Percentiles rank a stretch among this genome's conserved stretches.
These are phyloP conservation scores for Lasiosphaeria ovina DNA, from an alignment of 495 filamentous ascomycete genomes.

Conservation along the genomic window DNA sequence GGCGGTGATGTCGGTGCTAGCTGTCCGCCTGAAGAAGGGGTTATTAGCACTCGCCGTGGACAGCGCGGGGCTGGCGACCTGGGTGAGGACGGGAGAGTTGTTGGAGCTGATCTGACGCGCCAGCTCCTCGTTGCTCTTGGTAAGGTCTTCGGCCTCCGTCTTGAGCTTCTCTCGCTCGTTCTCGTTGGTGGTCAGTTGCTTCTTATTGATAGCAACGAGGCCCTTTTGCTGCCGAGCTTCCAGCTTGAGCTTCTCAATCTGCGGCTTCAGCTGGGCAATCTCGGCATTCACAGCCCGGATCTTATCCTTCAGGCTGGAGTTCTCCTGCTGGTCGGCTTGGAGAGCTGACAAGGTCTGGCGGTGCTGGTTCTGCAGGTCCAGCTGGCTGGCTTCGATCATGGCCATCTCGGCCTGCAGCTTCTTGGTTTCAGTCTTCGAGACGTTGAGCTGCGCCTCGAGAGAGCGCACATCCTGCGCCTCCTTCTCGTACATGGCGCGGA, in stretches of 20 bases:
- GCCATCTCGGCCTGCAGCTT: slow-evolving; percentile 80
- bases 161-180: slow-evolving; percentile 81
- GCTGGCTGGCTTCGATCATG: slow-evolving; percentile 73
- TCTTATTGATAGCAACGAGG: slow-evolving; percentile 94
- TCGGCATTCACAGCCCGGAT: slow-evolving; percentile 80
- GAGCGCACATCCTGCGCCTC: slow-evolving; percentile 82
- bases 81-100: slow-evolving; percentile 36
- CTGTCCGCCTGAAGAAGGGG: slow-evolving; percentile 82
- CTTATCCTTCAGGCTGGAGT: slow-evolving; percentile 77
- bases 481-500: slow-evolving; percentile 85
- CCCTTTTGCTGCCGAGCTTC: slow-evolving; percentile 94
- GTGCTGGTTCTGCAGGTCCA: slow-evolving; percentile 84
- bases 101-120: slow-evolving; percentile 42
- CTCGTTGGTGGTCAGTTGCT: slow-evolving; percentile 88
- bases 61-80: slow-evolving; percentile 62
- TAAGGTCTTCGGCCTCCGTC: slow-evolving; percentile 67
- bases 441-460: slow-evolving; percentile 76
- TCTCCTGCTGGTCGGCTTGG: slow-evolving; percentile 86
- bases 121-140: slow-evolving; percentile 59
- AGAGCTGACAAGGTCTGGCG: slow-evolving; percentile 70
- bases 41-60: slow-evolving; percentile 80
- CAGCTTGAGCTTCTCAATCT: slow-evolving; percentile 84
- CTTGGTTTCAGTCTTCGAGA: slow-evolving; percentile 73
- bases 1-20: slow-evolving; percentile 63
- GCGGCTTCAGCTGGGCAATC: slow-evolving; percentile 76